A percentile compares a stretch with the other conserved stretches of the same genome.
These are phyloP conservation scores for Scenedesmus sp. DNA, from an alignment of 163 green algal species.

Conservation along the genomic window DNA sequence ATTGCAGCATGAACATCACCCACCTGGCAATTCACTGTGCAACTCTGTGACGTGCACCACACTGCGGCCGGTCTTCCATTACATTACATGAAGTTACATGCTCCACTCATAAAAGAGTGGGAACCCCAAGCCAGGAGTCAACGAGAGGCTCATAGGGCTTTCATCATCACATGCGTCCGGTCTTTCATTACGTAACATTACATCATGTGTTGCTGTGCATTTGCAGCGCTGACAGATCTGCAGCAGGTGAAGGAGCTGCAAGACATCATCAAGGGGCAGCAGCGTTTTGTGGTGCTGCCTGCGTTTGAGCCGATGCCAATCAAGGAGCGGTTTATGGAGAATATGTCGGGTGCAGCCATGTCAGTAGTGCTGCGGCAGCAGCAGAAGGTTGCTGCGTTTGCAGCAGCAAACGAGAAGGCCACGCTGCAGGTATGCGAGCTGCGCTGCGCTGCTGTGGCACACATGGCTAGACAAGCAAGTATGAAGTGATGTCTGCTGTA, in stretches of 20 bases:
- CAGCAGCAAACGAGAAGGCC: neutral
- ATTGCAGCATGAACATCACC: neutral
- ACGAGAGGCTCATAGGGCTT: too few relatives aligned
- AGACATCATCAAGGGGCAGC: neutral
- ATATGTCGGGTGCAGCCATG: neutral
- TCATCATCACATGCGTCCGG: neutral
- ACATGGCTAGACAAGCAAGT: too few relatives aligned
- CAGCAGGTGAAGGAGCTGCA: neutral
- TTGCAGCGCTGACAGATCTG: neutral
- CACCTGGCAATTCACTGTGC: neutral
- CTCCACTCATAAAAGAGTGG: too few relatives aligned
- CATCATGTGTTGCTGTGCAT: neutral
- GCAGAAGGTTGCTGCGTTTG: conserved; percentile 4
- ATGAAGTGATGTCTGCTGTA: too few relatives aligned
- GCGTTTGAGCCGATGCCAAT: neutral
- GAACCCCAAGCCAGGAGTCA: too few relatives aligned
- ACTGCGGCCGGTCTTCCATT: too few relatives aligned
- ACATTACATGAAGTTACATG: too few relatives aligned
- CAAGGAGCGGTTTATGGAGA: neutral
- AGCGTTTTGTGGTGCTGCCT: neutral
- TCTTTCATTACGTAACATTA: neutral
- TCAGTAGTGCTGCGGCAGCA: neutral
- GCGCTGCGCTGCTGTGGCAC: neutral
- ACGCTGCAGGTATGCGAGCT: neutral
- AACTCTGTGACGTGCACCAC: neutral